Evolutionary conservation across 2,329 filamentous ascomycete species (phyloP), one percentile per base, ranked within the genome.

Genomic region (Trichoderma lentiforme): DNA sequence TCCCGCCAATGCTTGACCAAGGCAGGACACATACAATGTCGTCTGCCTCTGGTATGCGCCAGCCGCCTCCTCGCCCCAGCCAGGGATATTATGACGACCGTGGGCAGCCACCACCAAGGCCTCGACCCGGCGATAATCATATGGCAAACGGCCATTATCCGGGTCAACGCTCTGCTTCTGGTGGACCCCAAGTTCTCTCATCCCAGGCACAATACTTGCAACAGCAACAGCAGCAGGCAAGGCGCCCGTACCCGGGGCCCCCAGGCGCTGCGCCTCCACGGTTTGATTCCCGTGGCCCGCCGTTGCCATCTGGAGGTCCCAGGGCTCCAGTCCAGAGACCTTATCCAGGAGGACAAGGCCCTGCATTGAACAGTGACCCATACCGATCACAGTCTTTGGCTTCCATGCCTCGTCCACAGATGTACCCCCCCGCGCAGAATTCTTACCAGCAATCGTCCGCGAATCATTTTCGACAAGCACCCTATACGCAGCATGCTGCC

Each of bases 301-400:
- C 86, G 32, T 82, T 84, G n/a, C 85, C 80, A 72, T 76, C 80
- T 65, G 75, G 78, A 24, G 80, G 79, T 24, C 76, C 78, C 21
- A 79, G 82, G 79, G 85, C 81, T 70, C 84, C 85, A 73, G 84
- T 81, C 77, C 86, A 91, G 76, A 86, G 89, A 68, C 89, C 88
- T 75, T 89, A 92, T 77, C 88, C 89, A 73, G 87, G 87, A 76
- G 87, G 88, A 24, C 86, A 90, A 11, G 84, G 82, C 15, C 90
- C 93, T 63, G 93, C 94, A 58, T 82, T 97, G 82, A 96, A 96
- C 79, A 91, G 89, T 43, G 95, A 98, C 81, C 86, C 91, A 6
- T 97, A 94, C 83, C 90, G 96, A 72, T 97, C 96, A n/a, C 94
- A 97, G 77, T 98, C 95, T 39, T 90, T 99, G 79, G 95, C 94